Base-by-base conservation (phyloP, 1,139 yeast genomes). In the Debaryomyces singareniensis region DNA sequence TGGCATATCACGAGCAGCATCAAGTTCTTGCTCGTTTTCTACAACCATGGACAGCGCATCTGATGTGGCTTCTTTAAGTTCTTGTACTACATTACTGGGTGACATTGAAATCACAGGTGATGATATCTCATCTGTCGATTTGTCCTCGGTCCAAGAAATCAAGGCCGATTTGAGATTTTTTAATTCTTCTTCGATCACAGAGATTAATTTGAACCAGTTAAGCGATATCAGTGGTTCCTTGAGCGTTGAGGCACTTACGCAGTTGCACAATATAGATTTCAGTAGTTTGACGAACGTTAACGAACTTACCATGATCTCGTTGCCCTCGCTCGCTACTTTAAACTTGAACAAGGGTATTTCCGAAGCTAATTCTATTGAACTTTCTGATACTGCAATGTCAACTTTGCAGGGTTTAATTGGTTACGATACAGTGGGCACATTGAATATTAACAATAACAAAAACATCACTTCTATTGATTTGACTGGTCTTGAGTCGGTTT, bases 361-460 rank as follows among this genome's bases (percentile, higher is more conserved):
- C 25, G 51, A 49, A 31, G 68, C 63, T 28, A 44, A 49, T 30
- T 44, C 47, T 34, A 51, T 67, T 35, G 55, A 56, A 30, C 46
- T 67, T 33, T 60, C 68, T 30, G 71, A 67, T 46, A 67, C 73
- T 29, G 71, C 71, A 16, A 55, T 67, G 36, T 47, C 56, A 37
- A 44, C 59, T 29, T 51, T 66, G 41, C 53, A 54, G 37, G 64
- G 64, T 26, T 58, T 67, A 37, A 45, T 58, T 41, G 49, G 46
- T 38, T 51, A 60, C 45, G 44, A 47, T 35, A 43, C 57, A 30
- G 53, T 65, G 34, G 59, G 54, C 26, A 47, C 52, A 35, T 59
- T 67, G 51, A 51, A 65, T 45, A 49, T 67, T 39, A 64, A 66
- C 53, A 66, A 66, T 49, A 67, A 67, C 55, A 66, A 66, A 42